phyloP scores from a whole-genome alignment of 1,284 basidiomycete genomes.

The Peniophora sp. region DNA sequence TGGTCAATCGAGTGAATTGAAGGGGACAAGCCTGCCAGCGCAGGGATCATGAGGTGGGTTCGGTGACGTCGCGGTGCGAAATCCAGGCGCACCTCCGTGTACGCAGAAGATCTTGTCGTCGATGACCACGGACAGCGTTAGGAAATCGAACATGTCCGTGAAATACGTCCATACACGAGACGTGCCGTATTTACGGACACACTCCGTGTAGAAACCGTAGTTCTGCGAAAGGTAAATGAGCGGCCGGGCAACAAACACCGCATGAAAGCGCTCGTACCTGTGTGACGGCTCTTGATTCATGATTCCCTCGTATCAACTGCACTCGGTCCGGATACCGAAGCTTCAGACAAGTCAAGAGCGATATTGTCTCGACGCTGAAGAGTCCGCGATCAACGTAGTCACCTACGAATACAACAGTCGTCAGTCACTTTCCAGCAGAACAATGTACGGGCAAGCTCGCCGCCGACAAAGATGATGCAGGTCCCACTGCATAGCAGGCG shows the following conservation, averaged over 20 bases:
- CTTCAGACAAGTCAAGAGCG: conserved; percentile 93
- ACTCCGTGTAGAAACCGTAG: conserved; percentile 99
- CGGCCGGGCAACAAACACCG: not conserved
- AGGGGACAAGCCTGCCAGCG: conserved; percentile 74
- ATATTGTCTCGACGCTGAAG: conserved; percentile 98
- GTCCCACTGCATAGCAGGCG: conserved; percentile 4
- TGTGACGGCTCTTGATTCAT: conserved; percentile 96
- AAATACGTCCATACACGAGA: conserved; percentile 99
- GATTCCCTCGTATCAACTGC: conserved; percentile 96
- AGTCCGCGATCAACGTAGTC: conserved; percentile 98
- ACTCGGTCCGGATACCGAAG: conserved; percentile 95
- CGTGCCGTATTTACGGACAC: conserved; percentile 94
- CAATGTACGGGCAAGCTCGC: not conserved
- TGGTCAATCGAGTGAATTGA: conserved; percentile 99
- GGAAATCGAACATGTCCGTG: conserved; percentile 99
- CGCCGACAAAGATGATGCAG: not conserved
- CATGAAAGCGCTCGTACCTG: conserved; percentile 52
- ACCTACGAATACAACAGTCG: conserved; percentile 38
- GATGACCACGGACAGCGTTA: conserved; percentile 96
- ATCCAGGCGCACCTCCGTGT: conserved; percentile 69
- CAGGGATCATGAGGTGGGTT: conserved; percentile 4
- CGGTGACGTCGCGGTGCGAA: conserved; percentile 5
- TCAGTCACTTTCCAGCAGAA: not conserved
- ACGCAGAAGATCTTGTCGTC: conserved; percentile 99
- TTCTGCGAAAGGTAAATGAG: conserved; percentile 49